phyloP scores from a whole-genome alignment of 768 basidiomycete species.

The Mrakia blollopis region DNA sequence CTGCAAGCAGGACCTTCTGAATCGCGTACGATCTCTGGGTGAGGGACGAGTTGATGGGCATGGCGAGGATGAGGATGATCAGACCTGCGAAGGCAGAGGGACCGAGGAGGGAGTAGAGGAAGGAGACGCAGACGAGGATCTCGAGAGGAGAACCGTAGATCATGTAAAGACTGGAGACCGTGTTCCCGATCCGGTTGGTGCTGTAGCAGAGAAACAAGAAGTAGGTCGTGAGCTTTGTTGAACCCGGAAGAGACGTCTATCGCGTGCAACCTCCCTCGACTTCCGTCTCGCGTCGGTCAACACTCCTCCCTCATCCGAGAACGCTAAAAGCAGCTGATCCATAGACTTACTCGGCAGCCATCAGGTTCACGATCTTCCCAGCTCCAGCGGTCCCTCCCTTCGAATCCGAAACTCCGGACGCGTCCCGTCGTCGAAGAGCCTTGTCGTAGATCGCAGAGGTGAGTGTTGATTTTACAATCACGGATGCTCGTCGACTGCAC shows the following conservation, averaged over 20 bases:
- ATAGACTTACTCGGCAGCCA: constrained; percentile 23
- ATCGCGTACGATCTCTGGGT: constrained; percentile 26
- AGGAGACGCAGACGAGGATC: constrained; percentile 29
- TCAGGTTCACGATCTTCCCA: constrained; percentile 31
- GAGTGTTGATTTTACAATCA: constrained; percentile 26
- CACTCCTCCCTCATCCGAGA: too few relatives aligned
- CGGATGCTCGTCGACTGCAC: constrained; percentile 26
- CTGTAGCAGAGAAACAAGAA: not conserved
- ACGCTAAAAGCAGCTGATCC: too few relatives aligned
- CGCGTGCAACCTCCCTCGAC: too few relatives aligned
- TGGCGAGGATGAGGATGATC: constrained; percentile 1
- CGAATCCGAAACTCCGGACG: constrained; percentile 22
- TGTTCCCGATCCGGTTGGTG: constrained; percentile 25
- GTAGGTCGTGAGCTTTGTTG: not conserved
- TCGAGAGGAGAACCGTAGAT: constrained; percentile 27
- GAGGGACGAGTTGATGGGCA: constrained; percentile 27
- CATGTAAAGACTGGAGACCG: constrained; percentile 21
- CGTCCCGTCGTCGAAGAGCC: constrained; percentile 21
- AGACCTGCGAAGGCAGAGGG: constrained; percentile 29
- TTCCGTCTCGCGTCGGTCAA: too few relatives aligned
- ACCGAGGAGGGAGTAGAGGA: constrained; percentile 28
- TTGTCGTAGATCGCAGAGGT: constrained; percentile 33
- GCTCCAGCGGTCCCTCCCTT: constrained; percentile 27
- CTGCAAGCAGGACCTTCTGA: constrained; percentile 28
- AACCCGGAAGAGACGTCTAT: too few relatives aligned